Base-by-base conservation (phyloP, 1,284 basidiomycete genomes). In the Cutaneotrichosporon cavernicola region DNA sequence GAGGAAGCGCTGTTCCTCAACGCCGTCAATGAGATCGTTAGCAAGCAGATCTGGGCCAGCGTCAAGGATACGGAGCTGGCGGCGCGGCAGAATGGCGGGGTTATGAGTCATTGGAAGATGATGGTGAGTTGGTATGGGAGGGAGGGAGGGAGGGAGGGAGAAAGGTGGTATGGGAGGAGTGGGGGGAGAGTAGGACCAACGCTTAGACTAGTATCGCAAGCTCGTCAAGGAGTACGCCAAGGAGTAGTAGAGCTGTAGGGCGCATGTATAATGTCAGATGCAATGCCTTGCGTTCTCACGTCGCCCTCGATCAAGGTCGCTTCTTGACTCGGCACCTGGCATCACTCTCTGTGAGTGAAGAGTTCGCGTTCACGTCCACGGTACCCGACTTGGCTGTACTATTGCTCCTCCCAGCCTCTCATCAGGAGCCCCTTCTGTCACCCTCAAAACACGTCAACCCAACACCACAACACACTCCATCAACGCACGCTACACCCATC, bases 1-100 rank as follows among this genome's bases (percentile, higher is more conserved):
- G 70, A 72, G 58, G 70, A 72, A 34, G 18, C 8, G 2, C 46
- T 47, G 9, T 68, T 72, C 53, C 22, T 67, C 38, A 63, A 60
- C 1, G 38, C 64, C 5, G 52, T 72, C 31, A 40, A 61, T 16
- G 46, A 66, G 26, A 38, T 66, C 16, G 56, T 62, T 16, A 63
- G 64, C 14, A 55, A 58, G 16, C 11, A 51, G 26, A 43, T 68
- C 14, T 72, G 66, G 61, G n/a, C 36, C 0, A 43, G 50, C 9
- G 58, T 69, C 58, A 72, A 70, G 58, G 57, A 46, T 32, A 52
- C 59, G 10, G 34, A 49, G 4, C 43, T 69, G 16, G 56, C 40
- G 5, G 49, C 16, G 34, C 58, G 69, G 11, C 50, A 61, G 21
- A 26, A 47, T 8, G 57, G 56, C 21, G 63, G 63, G 2, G 59